Base-by-base conservation (phyloP, 495 filamentous ascomycete species). In the Xylaria grammica region DNA sequence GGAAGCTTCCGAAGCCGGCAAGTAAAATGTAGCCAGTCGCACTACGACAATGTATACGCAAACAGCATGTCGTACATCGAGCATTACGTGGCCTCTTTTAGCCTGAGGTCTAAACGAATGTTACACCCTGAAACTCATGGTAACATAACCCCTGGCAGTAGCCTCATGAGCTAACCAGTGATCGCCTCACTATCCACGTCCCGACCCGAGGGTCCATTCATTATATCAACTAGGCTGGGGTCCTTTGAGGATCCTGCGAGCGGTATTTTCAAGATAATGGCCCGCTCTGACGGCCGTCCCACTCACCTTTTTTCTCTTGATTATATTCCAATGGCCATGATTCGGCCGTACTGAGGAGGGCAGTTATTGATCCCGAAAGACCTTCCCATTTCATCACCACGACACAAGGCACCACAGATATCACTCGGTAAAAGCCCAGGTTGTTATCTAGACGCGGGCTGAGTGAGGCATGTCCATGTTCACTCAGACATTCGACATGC, bases 21-120 rank as follows among this genome's bases (percentile, higher is more conserved):
- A 64, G 60, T 58, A 44, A 44, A 57, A n/a, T 20, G 52, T 64
- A 55, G 48, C 49, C 60, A 55, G 60, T 55, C 22, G 62, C 36
- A 64, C 51, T 32, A 62, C 62, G 44, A 64, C 45, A 42, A 29
- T 24, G 48, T 51, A 64, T 13, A 38, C 30, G 62, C 53, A 49
- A 51, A 51, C 13, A 58, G 52, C 20, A 58, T 46, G 53, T 46
- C 62, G 32, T 55, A 51, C 62, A 57, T 57, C 42, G 32, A 40
- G 29, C 40, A 53, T 64, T 64, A 64, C 53, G 53, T 54, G 60
- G 60, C 62, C 62, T 46, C 27, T 30, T 64, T 49, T 55, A 64
- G 62, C 62, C 62, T 57, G 62, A 61, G 58, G 17, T 58, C 62
- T 56, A 64, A 64, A 64, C 53, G 62, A 64, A 64, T 64, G 62